Evolutionary conservation across 1,139 yeast genomes (phyloP).

Genomic region (Candida glucosophila): DNA sequence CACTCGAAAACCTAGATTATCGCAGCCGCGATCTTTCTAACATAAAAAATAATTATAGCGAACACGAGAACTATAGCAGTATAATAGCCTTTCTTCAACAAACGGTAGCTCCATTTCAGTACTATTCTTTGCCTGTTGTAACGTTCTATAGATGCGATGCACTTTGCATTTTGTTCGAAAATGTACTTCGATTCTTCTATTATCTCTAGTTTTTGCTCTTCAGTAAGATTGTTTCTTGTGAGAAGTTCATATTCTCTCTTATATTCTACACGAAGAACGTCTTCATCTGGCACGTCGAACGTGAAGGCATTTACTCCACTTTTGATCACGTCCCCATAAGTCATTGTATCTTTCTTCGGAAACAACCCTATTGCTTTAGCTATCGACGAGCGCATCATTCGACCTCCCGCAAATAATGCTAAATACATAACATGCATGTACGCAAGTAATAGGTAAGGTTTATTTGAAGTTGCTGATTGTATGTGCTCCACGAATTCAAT

Average conservation of each 20-base stretch:
- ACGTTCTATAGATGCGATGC: slow-evolving; percentile 57
- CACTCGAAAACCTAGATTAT: too few relatives aligned
- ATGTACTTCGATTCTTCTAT: slow-evolving; percentile 62
- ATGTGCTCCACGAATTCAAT: slow-evolving; percentile 58
- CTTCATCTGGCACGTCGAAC: slow-evolving; percentile 65
- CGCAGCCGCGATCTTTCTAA: slow-evolving; percentile 13
- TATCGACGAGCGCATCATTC: slow-evolving; percentile 59
- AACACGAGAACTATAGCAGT: slow-evolving; percentile 18
- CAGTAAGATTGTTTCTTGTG: slow-evolving; percentile 61
- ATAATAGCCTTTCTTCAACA: slow-evolving; percentile 41
- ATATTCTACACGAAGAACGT: slow-evolving; percentile 53
- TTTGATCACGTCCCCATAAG: slow-evolving; percentile 51
- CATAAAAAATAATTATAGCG: slow-evolving; percentile 17
- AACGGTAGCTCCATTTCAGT: slow-evolving; percentile 48
- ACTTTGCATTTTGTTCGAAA: slow-evolving; percentile 51
- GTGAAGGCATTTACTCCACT: slow-evolving; percentile 65
- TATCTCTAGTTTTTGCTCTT: slow-evolving; percentile 60
- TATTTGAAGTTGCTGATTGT: slow-evolving; percentile 39
- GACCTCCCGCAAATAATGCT: slow-evolving; percentile 84
- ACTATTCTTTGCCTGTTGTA: slow-evolving; percentile 53
- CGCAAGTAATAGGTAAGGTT: slow-evolving; percentile 71
- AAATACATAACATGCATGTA: slow-evolving; percentile 80
- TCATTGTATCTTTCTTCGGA: slow-evolving; percentile 60
- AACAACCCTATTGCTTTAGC: slow-evolving; percentile 63
- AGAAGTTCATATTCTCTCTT: slow-evolving; percentile 72